phyloP scores from a whole-genome alignment of 495 filamentous ascomycete genomes.

The Daldinia concentrica region DNA sequence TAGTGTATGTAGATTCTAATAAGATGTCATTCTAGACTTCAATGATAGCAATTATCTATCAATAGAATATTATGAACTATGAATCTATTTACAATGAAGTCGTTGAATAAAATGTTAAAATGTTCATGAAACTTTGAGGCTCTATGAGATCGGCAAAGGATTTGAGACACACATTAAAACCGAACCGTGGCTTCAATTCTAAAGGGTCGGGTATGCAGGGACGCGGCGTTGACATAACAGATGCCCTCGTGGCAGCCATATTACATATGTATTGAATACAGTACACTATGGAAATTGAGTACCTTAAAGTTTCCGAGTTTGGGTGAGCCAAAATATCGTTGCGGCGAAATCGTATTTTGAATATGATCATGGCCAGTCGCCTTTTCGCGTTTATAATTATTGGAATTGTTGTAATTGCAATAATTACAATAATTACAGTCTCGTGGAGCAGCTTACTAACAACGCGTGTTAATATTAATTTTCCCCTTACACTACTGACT shows the following conservation, averaged over 20 bases:
- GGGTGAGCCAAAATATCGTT: slow-evolving; percentile 1
- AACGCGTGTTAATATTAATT: background rate
- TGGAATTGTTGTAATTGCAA: background rate
- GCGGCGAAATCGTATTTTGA: slow-evolving; percentile 4
- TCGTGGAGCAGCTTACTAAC: background rate
- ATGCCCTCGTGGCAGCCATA: background rate
- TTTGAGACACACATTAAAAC: slow-evolving; percentile 4
- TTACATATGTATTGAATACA: no score
- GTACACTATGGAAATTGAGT: background rate
- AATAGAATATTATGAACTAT: background rate
- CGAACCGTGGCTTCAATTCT: slow-evolving; percentile 17
- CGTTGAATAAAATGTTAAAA: background rate
- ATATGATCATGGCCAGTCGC: background rate
- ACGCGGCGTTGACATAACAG: slow-evolving; percentile 11
- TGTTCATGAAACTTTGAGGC: slow-evolving; percentile 8
- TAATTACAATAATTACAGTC: background rate
- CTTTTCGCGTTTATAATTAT: background rate
- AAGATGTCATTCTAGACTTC: background rate
- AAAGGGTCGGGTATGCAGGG: slow-evolving; percentile 23
- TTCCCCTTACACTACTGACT: no score
- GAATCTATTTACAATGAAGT: slow-evolving; percentile 1
- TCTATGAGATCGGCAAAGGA: slow-evolving; percentile 23
- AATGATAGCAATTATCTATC: background rate
- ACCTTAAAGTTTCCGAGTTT: background rate
- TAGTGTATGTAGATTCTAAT: background rate